Conservation (phyloP, 305 asterid species). For the Withania somnifera region DNA sequence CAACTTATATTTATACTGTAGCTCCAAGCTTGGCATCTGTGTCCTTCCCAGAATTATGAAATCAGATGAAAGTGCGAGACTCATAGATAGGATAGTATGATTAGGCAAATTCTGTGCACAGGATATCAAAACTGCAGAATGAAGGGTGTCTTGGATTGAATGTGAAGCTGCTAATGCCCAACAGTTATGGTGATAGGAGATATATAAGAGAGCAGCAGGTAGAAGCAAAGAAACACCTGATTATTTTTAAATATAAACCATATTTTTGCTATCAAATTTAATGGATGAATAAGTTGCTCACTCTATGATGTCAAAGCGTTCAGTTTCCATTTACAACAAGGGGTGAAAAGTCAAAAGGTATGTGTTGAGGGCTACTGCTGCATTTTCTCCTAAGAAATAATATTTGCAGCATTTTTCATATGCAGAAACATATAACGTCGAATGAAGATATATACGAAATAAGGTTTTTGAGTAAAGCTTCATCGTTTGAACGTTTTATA, state of each 20-base stretch:
- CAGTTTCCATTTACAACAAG: not conserved
- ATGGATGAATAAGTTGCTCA: not conserved
- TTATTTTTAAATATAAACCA: not conserved
- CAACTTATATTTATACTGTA: not conserved
- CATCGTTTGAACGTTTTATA: not conserved
- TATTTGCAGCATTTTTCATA: not conserved
- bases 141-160: not conserved
- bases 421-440: not conserved
- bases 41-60: not conserved
- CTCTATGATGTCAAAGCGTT: not conserved
- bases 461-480: not conserved
- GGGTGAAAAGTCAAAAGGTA: not conserved
- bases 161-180: not conserved
- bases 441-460: not conserved
- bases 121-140: not conserved
- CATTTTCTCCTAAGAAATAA: not conserved
- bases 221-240: not conserved
- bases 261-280: not conserved
- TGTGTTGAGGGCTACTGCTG: not conserved
- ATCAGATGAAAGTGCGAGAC: not conserved
- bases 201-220: not conserved
- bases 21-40: not conserved
- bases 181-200: not conserved
- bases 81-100: not conserved
- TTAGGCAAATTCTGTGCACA: not conserved